Conservation (phyloP, 805 yeast genomes). For the Wickerhamiella bombiphila region DNA sequence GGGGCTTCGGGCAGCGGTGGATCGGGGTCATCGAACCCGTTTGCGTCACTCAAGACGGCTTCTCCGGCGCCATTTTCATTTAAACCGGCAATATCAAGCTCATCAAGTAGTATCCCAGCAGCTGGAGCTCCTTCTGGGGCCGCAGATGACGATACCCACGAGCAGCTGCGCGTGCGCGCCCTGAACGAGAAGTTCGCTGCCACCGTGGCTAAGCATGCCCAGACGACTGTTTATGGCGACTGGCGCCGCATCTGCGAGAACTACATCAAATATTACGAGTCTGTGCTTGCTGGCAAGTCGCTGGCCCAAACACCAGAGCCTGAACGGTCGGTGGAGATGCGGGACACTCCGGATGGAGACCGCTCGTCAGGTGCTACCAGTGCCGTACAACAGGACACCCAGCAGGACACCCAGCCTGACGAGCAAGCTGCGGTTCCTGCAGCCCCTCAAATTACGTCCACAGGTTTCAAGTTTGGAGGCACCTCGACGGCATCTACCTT, state of each 20-base stretch:
- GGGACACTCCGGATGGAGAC: background rate
- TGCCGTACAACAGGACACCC: background rate
- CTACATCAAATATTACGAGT: conserved; percentile 13
- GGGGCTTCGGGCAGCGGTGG: conserved; percentile 2
- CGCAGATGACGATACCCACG: background rate
- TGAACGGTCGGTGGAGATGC: background rate
- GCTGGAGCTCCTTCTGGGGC: conserved; percentile 24
- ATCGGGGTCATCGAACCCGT: conserved; percentile 6
- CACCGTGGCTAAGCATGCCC: conserved; percentile 8
- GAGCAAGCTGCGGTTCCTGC: background rate
- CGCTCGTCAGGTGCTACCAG: no score
- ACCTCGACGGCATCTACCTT: conserved; percentile 8
- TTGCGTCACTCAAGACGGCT: conserved; percentile 3
- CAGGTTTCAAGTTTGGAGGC: conserved; percentile 14
- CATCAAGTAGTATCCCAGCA: conserved; percentile 39
- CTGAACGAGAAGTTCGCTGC: conserved; percentile 14
- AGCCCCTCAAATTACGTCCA: conserved; percentile 8
- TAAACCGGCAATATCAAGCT: conserved; percentile 1
- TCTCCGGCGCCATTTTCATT: conserved; percentile 1
- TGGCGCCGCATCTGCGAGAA: conserved; percentile 15
- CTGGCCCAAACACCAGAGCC: conserved; percentile 1
- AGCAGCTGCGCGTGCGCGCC: conserved; percentile 9
- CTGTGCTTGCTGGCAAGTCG: conserved; percentile 1
- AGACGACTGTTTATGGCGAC: conserved; percentile 9
- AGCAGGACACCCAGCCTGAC: background rate